phyloP scores from a whole-genome alignment of 2,329 filamentous ascomycete species.

The Aureobasidium pullulans region DNA sequence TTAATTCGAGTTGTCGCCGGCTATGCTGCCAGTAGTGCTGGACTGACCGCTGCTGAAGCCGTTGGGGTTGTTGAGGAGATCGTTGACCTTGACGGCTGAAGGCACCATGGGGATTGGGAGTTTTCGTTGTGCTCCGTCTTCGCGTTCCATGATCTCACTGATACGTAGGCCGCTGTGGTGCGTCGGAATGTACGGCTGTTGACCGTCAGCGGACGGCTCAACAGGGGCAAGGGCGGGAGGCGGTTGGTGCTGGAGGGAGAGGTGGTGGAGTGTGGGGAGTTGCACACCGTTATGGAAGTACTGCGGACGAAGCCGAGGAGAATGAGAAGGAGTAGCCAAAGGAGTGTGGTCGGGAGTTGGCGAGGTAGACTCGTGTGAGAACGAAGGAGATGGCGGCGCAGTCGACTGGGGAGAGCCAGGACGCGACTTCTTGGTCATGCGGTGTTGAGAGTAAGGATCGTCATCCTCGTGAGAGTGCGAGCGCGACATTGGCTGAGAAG shows the following conservation, averaged over 20 bases:
- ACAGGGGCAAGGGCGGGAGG: constrained; percentile 61
- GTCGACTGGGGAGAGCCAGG: constrained; percentile 94
- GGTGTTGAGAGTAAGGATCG: constrained; percentile 62
- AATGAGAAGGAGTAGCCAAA: constrained; percentile 92
- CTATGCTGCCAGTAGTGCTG: constrained; percentile 69
- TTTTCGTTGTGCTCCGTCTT: constrained; percentile 83
- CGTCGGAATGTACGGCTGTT: constrained; percentile 50
- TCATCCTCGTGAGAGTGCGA: constrained; percentile 80
- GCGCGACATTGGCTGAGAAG: constrained; percentile 75
- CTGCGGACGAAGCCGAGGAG: constrained; percentile 78
- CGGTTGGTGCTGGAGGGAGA: constrained; percentile 53
- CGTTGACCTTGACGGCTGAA: constrained; percentile 59
- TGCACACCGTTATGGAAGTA: constrained; percentile 62
- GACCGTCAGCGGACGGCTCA: constrained; percentile 57
- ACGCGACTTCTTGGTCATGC: constrained; percentile 77
- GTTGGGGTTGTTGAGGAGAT: constrained; percentile 56
- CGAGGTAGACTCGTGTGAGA: constrained; percentile 90
- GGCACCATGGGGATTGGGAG: constrained; percentile 86
- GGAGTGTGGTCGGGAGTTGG: constrained; percentile 97
- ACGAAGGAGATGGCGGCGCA: constrained; percentile 89
- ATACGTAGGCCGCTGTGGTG: constrained; percentile 66
- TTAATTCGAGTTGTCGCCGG: constrained; percentile 27
- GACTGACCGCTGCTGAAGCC: constrained; percentile 69
- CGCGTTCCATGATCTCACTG: constrained; percentile 83
- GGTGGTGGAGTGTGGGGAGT: constrained; percentile 74